phyloP scores from a whole-genome alignment of 345 rosid species.

The Pugionium dolabratum region DNA sequence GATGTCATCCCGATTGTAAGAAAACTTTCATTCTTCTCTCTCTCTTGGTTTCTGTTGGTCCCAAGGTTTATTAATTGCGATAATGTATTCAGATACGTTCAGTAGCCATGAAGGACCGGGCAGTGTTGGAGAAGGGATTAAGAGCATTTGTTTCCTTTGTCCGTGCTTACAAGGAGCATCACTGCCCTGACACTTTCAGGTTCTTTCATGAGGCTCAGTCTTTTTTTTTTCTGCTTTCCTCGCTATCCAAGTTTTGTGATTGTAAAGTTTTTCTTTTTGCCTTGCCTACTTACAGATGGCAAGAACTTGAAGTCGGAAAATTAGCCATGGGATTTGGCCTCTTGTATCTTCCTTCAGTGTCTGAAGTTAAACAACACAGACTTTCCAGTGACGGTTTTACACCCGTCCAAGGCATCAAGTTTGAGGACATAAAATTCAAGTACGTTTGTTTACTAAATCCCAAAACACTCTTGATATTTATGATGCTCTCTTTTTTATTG shows the following conservation, averaged over 20 bases:
- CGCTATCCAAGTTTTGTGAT: background rate
- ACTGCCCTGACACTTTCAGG: constrained; percentile 84
- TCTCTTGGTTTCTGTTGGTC: constrained; percentile 18
- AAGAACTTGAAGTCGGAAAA: constrained; percentile 85
- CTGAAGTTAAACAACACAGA: constrained; percentile 79
- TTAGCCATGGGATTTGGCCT: constrained; percentile 93
- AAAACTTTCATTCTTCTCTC: constrained; percentile 16
- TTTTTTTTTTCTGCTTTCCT: background rate
- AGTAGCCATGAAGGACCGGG: constrained; percentile 72
- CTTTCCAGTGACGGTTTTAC: constrained; percentile 72
- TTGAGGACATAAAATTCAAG: constrained; percentile 78
- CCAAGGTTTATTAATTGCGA: constrained; percentile 6
- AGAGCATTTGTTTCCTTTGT: constrained; percentile 90
- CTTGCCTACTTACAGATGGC: constrained; percentile 55
- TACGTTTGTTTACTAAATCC: constrained; percentile 24
- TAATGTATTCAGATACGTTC: constrained; percentile 56
- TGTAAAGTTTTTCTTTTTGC: background rate
- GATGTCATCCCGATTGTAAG: constrained; percentile 76
- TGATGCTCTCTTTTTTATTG: background rate
- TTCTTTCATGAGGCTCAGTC: constrained; percentile 21
- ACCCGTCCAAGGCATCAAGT: constrained; percentile 58
- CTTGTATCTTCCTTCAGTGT: constrained; percentile 82
- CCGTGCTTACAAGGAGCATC: constrained; percentile 93
- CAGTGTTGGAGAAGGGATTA: constrained; percentile 88
- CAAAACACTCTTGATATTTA: background rate